Evolutionary conservation across 805 yeast genomes (phyloP).

Genomic region (Candida morakotiae): DNA sequence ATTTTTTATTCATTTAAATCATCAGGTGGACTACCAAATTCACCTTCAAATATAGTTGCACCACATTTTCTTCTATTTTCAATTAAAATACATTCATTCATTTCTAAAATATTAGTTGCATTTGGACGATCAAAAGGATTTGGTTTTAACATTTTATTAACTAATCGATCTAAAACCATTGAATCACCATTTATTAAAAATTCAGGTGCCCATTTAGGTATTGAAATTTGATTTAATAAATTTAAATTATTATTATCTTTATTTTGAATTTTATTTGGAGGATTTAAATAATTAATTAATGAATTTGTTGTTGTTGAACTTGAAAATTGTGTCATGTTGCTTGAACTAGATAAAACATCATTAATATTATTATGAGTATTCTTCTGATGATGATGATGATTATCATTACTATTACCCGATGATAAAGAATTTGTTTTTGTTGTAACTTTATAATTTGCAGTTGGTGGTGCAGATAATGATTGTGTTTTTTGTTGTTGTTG

Average conservation of each 20-base stretch:
- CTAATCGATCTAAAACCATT: constrained; percentile 67
- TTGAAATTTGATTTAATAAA: constrained; percentile 16
- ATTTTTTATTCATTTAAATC: constrained; percentile 10
- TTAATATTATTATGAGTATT: not conserved
- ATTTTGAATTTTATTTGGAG: not conserved
- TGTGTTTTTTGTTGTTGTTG: not conserved
- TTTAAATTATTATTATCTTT: not conserved
- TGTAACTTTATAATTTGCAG: too few species aligned
- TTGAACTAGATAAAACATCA: constrained; percentile 21
- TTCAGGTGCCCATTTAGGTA: constrained; percentile 86
- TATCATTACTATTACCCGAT: not conserved
- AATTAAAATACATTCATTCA: constrained; percentile 72
- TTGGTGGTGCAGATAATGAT: too few species aligned
- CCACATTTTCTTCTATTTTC: constrained; percentile 84
- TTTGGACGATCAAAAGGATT: constrained; percentile 78
- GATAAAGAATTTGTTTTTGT: too few species aligned
- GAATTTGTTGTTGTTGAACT: not conserved
- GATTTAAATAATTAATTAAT: constrained; percentile 1
- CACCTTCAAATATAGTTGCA: constrained; percentile 93
- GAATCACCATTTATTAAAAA: constrained; percentile 61
- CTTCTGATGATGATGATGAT: not conserved
- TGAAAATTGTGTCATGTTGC: constrained; percentile 6
- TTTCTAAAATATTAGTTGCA: constrained; percentile 63
- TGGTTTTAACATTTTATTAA: constrained; percentile 87
- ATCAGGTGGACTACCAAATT: constrained; percentile 66